Evolutionary conservation across 1,284 basidiomycete genomes (phyloP).

Genomic region (Melanopsichium pennsylvanicum): DNA sequence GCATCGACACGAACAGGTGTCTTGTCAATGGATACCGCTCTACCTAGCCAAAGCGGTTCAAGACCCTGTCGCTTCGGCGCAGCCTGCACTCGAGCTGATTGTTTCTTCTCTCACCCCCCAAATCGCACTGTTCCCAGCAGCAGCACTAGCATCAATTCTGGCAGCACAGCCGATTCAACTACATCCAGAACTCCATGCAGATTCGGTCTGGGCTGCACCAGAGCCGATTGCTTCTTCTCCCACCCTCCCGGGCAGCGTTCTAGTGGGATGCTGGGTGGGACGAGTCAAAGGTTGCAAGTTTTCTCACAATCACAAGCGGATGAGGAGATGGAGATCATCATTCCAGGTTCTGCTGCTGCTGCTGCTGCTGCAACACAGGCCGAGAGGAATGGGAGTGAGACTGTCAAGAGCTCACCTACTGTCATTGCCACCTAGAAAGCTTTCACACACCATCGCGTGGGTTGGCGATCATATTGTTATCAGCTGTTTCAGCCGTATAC

Average conservation of each 20-base stretch:
- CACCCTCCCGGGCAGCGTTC: constrained; percentile 31
- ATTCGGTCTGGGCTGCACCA: constrained; percentile 41
- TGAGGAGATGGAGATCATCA: constrained; percentile 26
- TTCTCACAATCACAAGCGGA: constrained; percentile 1
- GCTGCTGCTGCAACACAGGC: background rate
- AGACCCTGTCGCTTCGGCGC: constrained; percentile 47
- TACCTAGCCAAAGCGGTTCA: constrained; percentile 8
- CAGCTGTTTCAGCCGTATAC: too few relatives aligned
- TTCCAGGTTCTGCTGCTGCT: too few relatives aligned
- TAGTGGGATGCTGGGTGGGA: background rate
- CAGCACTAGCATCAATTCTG: too few relatives aligned
- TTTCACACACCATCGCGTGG: too few relatives aligned
- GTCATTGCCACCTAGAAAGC: too few relatives aligned
- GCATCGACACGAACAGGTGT: background rate
- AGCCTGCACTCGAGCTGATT: constrained; percentile 45
- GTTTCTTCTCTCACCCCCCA: constrained; percentile 50
- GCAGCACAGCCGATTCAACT: too few relatives aligned
- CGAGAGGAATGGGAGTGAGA: background rate
- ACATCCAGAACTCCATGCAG: constrained; percentile 16
- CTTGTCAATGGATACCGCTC: constrained; percentile 19
- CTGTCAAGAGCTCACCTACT: background rate
- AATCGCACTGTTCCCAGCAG: background rate
- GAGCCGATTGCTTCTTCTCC: constrained; percentile 30
- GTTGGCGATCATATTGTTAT: too few relatives aligned
- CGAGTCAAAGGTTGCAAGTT: constrained; percentile 8